Evolutionary conservation across 2,329 filamentous ascomycete genomes (phyloP), one percentile per base, ranked within the genome.

Genomic region (Xylaria sp.): DNA sequence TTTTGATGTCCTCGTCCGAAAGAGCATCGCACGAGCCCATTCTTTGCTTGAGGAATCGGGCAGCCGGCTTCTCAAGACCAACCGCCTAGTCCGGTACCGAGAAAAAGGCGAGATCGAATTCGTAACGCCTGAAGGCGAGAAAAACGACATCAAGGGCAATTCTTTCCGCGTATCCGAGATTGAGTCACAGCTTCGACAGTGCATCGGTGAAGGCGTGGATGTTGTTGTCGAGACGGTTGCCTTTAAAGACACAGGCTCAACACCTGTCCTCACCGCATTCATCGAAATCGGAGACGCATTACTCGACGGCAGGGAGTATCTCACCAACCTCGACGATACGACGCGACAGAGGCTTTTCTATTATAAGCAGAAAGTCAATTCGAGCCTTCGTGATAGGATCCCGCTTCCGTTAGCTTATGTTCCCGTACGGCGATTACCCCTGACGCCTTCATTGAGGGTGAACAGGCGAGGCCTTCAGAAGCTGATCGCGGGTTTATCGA

Each of bases 361-460:
- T 17, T 81, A 80, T 0, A 83, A 82, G 71, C 81, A 82, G 68
- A 80, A 83, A 48, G 81, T 84, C 3, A 80, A 85, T 40, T 77
- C 79, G 0, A 80, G 79, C 0, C 73, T 87, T 57, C 77, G 80
- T 56, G 78, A 79, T 49, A 65, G 72, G 2, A 76, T 85, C 3
- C 79, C 83, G 73, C 77, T 86, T n/a, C 86, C 86, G 0, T 77
- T 80, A 0, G 78, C 83, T 2, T 87, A 84, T 58, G 80, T 88
- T 2, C 85, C 86, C 0, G 76, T 88, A 26, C 80, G 80, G 54
- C 74, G 79, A 11, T 79, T 88, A 23, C 86, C 86, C 0, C 73
- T 87, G 26, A 86, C 84, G 0, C 78, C 81, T 0, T 84, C 84
- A 0, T 79, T 87, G 61, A 85, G 88, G 71, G 80, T 87, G 48